phyloP scores from a whole-genome alignment of 768 basidiomycete species.

The Saitozyma podzolica region DNA sequence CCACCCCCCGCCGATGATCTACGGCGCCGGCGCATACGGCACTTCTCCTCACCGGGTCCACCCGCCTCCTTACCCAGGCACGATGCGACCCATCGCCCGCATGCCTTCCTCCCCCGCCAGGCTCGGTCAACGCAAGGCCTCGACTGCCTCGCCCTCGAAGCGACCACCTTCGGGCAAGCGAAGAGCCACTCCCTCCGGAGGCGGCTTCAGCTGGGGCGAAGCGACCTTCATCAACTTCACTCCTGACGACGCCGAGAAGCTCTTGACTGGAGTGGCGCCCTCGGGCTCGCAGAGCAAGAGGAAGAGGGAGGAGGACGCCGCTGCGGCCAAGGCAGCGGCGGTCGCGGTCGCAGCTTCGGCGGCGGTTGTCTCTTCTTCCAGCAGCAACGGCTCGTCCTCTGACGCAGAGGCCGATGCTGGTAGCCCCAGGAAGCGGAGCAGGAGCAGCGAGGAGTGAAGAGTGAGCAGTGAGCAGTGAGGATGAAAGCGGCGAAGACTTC shows the following conservation, averaged over 20 bases:
- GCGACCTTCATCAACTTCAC: constrained; percentile 53
- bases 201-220: constrained; percentile 42
- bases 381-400: too few relatives aligned
- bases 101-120: constrained; percentile 27
- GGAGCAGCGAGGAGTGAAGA: too few relatives aligned
- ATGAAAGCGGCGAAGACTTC: too few relatives aligned
- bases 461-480: too few relatives aligned
- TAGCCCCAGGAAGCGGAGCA: too few relatives aligned
- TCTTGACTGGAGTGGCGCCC: constrained; percentile 51
- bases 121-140: constrained; percentile 13
- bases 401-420: too few relatives aligned
- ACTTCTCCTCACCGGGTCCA: constrained; percentile 28
- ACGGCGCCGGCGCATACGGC: constrained; percentile 11
- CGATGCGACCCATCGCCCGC: constrained; percentile 31
- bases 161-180: constrained; percentile 33
- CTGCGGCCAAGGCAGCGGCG: neutral
- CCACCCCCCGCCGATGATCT: constrained; percentile 36
- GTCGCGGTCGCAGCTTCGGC: too few relatives aligned
- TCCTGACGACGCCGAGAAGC: constrained; percentile 47
- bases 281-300: constrained; percentile 43
- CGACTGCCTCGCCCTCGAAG: constrained; percentile 25
- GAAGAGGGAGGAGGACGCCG: constrained; percentile 37
- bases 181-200: constrained; percentile 9
- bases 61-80: constrained; percentile 39
- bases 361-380: too few relatives aligned